phyloP scores from a whole-genome alignment of 352 stramenopile genomes.

The Globisporangium nunn region DNA sequence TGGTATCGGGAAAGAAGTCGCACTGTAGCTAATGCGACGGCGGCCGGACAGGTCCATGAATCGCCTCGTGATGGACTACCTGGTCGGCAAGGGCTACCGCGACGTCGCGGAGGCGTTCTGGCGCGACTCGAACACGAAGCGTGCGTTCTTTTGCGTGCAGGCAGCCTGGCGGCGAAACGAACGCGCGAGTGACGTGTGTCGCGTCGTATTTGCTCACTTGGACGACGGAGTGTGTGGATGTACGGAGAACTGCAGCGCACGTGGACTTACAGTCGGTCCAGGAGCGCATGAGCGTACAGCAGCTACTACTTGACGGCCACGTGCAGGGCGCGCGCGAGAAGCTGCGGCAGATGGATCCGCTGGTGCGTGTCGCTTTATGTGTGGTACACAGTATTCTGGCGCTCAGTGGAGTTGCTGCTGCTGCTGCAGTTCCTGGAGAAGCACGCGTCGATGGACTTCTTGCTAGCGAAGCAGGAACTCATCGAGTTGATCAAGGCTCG shows the following conservation, averaged over 20 bases:
- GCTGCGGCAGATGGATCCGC: slow-evolving; percentile 40
- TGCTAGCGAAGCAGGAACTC: slow-evolving; percentile 76
- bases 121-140: slow-evolving; percentile 60
- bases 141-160: slow-evolving; percentile 22
- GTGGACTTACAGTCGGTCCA: slow-evolving; percentile 73
- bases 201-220: too few relatives aligned
- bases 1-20: neutral
- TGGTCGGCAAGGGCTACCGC: slow-evolving; percentile 73
- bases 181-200: too few relatives aligned
- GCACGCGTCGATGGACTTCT: slow-evolving; percentile 57
- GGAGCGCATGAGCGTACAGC: slow-evolving; percentile 62
- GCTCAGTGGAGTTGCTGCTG: neutral
- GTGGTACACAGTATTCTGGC: neutral
- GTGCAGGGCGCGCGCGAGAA: slow-evolving; percentile 55
- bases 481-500: slow-evolving; percentile 72
- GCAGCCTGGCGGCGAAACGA: too few relatives aligned
- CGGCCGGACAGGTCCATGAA: slow-evolving; percentile 50
- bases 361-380: slow-evolving; percentile 12
- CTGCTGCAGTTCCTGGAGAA: slow-evolving; percentile 41
- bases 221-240: too few relatives aligned
- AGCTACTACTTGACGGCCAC: slow-evolving; percentile 53
- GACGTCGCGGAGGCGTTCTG: slow-evolving; percentile 73
- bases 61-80: slow-evolving; percentile 73
- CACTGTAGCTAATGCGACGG: neutral
- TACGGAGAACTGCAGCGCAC: slow-evolving; percentile 22